These are phyloP conservation scores for Salix exigua DNA, from an alignment of 345 rosid species.

Conservation along the genomic window DNA sequence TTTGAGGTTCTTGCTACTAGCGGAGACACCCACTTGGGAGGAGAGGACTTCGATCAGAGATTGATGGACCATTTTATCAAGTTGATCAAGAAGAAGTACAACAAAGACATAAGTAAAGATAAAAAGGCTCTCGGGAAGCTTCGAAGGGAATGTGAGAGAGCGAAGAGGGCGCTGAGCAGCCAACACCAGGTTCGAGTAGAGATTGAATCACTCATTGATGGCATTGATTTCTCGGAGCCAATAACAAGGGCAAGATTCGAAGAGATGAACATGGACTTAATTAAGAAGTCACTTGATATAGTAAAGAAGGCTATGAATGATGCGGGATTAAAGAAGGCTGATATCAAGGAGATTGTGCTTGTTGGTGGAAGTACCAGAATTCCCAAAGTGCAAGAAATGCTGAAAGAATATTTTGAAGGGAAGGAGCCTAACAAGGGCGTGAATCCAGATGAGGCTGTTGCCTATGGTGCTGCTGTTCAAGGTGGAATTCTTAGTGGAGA, in stretches of 20 bases:
- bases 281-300: slow-evolving; percentile 48
- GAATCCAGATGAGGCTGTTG: slow-evolving; percentile 64
- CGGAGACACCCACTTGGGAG: slow-evolving; percentile 54
- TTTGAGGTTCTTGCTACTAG: slow-evolving; percentile 51
- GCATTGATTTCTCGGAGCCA: slow-evolving; percentile 54
- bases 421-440: slow-evolving; percentile 48
- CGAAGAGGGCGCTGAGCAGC: slow-evolving; percentile 50
- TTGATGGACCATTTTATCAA: slow-evolving; percentile 53
- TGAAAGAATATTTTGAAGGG: slow-evolving; percentile 51
- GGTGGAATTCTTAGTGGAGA: slow-evolving; percentile 47
- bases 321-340: slow-evolving; percentile 37
- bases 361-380: slow-evolving; percentile 66
- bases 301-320: slow-evolving; percentile 49
- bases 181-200: slow-evolving; percentile 48
- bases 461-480: slow-evolving; percentile 59
- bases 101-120: slow-evolving; percentile 42
- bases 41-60: slow-evolving; percentile 55
- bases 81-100: slow-evolving; percentile 44
- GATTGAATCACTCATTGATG: slow-evolving; percentile 49
- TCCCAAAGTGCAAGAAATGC: slow-evolving; percentile 46
- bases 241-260: slow-evolving; percentile 52
- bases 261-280: slow-evolving; percentile 53
- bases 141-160: slow-evolving; percentile 51
- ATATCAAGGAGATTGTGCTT: slow-evolving; percentile 50
- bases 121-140: slow-evolving; percentile 49